phyloP scores from a whole-genome alignment of 2,329 filamentous ascomycete genomes.

The Pseudogymnoascus sp. region DNA sequence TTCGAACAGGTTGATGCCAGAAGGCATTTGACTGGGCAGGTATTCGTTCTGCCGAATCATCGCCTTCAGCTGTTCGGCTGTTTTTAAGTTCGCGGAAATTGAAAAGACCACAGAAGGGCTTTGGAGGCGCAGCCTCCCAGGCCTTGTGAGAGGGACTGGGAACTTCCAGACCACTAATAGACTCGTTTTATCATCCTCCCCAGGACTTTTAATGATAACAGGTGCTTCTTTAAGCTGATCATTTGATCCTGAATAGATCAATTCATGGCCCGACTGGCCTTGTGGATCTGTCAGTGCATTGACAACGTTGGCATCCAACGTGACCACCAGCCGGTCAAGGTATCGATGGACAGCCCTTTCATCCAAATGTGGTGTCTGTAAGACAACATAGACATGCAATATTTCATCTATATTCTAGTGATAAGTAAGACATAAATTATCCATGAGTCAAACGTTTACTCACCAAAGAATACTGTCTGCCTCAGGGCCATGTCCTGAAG shows the following conservation, averaged over 20 bases:
- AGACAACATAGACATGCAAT: slow-evolving; percentile 59
- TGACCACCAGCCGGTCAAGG: slow-evolving; percentile 56
- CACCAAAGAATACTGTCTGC: slow-evolving; percentile 66
- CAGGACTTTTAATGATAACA: slow-evolving; percentile 37
- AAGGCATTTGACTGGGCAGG: slow-evolving; percentile 60
- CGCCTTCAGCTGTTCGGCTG: slow-evolving; percentile 37
- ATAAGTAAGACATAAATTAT: slow-evolving; percentile 40
- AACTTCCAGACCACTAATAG: slow-evolving; percentile 55
- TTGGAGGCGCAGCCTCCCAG: slow-evolving; percentile 54
- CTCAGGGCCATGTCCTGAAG: slow-evolving; percentile 54
- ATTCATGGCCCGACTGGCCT: slow-evolving; percentile 45
- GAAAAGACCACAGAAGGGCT: slow-evolving; percentile 60
- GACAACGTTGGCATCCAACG: slow-evolving; percentile 58
- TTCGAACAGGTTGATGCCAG: slow-evolving; percentile 70
- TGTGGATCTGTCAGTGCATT: slow-evolving; percentile 41
- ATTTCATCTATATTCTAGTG: slow-evolving; percentile 61
- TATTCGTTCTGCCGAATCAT: slow-evolving; percentile 51
- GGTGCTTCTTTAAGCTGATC: slow-evolving; percentile 44
- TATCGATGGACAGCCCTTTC: slow-evolving; percentile 51
- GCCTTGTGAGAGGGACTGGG: slow-evolving; percentile 49
- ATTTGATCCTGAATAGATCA: slow-evolving; percentile 51
- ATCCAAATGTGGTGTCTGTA: slow-evolving; percentile 56
- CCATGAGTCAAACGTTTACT: slow-evolving; percentile 28
- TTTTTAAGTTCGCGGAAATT: slow-evolving; percentile 53
- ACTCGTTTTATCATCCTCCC: slow-evolving; percentile 34